A percentile compares a stretch with the other conserved stretches of the same genome.
Conservation (phyloP, 768 basidiomycete species). For the Lanmaoa pseudosensibilis region DNA sequence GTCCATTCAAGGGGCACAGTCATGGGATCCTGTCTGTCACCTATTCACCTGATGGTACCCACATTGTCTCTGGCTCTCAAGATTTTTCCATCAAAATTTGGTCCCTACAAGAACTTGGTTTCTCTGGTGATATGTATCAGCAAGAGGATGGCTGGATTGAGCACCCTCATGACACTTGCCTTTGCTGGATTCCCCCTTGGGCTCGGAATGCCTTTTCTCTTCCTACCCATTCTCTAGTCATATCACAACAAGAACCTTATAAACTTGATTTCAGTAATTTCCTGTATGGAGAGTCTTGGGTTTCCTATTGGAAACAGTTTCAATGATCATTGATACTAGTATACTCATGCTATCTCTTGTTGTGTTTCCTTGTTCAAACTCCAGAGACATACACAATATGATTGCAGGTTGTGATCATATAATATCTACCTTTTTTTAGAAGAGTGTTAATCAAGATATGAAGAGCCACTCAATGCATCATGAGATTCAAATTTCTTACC, state of each 20-base stretch:
- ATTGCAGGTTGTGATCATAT: no score
- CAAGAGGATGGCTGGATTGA: background rate
- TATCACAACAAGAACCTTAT: background rate
- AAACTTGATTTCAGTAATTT: background rate
- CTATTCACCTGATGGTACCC: background rate
- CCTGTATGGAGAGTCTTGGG: background rate
- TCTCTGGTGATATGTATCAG: background rate
- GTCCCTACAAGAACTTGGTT: background rate
- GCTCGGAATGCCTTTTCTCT: background rate
- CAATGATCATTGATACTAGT: background rate
- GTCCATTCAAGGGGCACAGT: no score
- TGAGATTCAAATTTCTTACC: no score
- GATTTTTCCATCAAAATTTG: background rate
- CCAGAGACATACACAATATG: no score
- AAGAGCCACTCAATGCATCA: no score
- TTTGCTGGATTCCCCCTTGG: background rate
- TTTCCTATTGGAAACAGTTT: background rate
- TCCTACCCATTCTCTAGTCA: background rate
- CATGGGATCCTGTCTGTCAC: no score
- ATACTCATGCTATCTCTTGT: no score
- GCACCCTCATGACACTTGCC: background rate
- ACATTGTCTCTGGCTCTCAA: background rate
- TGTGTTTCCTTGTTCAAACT: no score
- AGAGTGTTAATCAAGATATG: no score
- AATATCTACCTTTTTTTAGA: no score